Percentiles rank a stretch among this genome's conserved stretches.
Conservation (phyloP, 257 asterid genomes). For the Marsdenia floribunda region DNA sequence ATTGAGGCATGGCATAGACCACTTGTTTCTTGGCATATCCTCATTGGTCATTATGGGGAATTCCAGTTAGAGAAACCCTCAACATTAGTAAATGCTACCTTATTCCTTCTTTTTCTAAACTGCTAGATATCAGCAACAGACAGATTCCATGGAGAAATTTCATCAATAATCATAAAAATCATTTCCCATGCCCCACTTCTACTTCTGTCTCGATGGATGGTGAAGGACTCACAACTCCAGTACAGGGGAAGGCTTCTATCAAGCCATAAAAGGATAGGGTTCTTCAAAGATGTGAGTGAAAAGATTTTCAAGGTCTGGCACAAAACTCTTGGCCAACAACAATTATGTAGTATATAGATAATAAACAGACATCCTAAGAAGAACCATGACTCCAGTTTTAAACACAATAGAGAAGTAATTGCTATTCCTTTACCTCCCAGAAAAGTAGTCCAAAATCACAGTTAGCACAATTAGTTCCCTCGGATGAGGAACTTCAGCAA, state of each 20-base stretch:
- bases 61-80: not conserved
- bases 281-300: not conserved
- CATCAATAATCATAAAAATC: not conserved
- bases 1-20: not conserved
- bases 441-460: not conserved
- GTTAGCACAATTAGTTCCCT: too few relatives aligned
- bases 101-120: not conserved
- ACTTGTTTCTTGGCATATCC: not conserved
- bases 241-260: not conserved
- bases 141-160: not conserved
- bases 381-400: not conserved
- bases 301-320: not conserved
- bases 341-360: not conserved
- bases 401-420: not conserved
- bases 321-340: not conserved
- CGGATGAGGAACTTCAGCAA: not conserved
- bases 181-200: not conserved
- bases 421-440: not conserved
- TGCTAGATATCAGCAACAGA: not conserved
- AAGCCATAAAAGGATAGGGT: not conserved
- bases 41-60: not conserved
- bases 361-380: not conserved
- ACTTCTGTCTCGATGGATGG: not conserved
- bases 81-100: not conserved
- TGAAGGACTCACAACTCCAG: not conserved